phyloP scores from a whole-genome alignment of 2,329 filamentous ascomycete genomes.

The Fusarium sp. region DNA sequence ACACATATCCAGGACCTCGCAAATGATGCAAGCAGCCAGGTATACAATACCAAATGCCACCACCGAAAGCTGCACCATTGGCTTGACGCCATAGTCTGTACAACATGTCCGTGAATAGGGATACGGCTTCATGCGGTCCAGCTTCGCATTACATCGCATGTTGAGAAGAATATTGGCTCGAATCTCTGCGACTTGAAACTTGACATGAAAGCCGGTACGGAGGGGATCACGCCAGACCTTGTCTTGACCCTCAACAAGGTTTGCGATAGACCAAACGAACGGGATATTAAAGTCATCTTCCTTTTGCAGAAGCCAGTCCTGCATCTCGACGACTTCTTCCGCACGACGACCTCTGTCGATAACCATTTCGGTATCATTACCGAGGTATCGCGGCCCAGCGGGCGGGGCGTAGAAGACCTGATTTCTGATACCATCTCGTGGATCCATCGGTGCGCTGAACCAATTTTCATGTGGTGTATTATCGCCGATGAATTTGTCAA shows the following conservation, averaged over 20 bases:
- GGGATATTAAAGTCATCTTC: slow-evolving; percentile 15
- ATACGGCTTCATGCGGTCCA: slow-evolving; percentile 43
- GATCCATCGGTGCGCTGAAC: slow-evolving; percentile 22
- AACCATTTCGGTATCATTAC: background rate
- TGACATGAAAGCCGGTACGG: slow-evolving; percentile 43
- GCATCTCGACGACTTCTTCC: slow-evolving; percentile 34
- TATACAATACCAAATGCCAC: slow-evolving; percentile 29
- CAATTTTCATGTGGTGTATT: background rate
- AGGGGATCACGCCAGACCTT: slow-evolving; percentile 31
- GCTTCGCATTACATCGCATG: slow-evolving; percentile 59
- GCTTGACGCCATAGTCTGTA: slow-evolving; percentile 51
- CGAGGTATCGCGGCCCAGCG: slow-evolving; percentile 33
- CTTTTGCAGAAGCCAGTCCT: slow-evolving; percentile 12
- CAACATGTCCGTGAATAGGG: slow-evolving; percentile 63
- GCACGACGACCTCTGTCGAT: slow-evolving; percentile 7
- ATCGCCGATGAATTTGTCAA: background rate
- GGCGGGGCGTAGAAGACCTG: slow-evolving; percentile 43
- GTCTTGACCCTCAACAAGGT: slow-evolving; percentile 15
- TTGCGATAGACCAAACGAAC: slow-evolving; percentile 15
- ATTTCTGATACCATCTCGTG: slow-evolving; percentile 39
- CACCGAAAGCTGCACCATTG: slow-evolving; percentile 15
- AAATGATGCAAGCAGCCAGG: slow-evolving; percentile 15
- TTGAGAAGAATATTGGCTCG: slow-evolving; percentile 59
- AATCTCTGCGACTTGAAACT: slow-evolving; percentile 39
- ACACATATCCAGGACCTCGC: slow-evolving; percentile 15